A percentile compares a stretch with the other conserved stretches of the same genome.
Evolutionary conservation across 495 filamentous ascomycete genomes (phyloP).

Genomic region (Penicillium macrosclerotiorum): DNA sequence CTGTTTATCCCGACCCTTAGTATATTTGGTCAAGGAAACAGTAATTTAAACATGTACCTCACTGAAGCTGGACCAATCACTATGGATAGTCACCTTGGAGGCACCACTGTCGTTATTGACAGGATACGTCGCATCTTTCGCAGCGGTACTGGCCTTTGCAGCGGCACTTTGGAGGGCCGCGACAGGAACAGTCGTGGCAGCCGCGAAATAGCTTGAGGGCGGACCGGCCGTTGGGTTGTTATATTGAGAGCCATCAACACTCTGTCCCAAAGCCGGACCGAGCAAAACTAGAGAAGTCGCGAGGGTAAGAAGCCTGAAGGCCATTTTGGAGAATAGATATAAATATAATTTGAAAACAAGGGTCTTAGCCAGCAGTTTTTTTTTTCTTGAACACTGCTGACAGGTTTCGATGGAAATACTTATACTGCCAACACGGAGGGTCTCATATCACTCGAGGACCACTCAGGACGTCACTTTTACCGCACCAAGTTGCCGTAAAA

Average conservation of each 20-base stretch:
- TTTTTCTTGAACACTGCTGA: too few species aligned
- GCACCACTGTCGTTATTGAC: constrained; percentile 16
- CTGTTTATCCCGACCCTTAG: too few species aligned
- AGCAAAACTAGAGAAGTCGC: constrained; percentile 10
- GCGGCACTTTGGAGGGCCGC: constrained; percentile 27
- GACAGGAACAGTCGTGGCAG: constrained; percentile 23
- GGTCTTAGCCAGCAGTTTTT: too few species aligned
- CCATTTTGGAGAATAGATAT: too few species aligned
- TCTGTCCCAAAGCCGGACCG: constrained; percentile 15
- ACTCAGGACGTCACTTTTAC: not conserved
- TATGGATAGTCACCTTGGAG: constrained; percentile 27
- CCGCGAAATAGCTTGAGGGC: constrained; percentile 29
- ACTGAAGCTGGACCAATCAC: constrained; percentile 29
- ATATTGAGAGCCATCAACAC: constrained; percentile 23
- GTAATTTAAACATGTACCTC: too few species aligned
- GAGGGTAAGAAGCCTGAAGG: not conserved
- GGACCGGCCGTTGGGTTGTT: constrained; percentile 26
- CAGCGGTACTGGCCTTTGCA: constrained; percentile 20
- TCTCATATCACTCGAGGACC: too few species aligned
- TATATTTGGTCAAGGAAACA: too few species aligned
- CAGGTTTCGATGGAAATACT: too few species aligned
- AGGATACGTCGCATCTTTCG: constrained; percentile 26
- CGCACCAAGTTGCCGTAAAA: not conserved
- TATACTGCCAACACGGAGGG: too few species aligned
- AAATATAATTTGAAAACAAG: too few species aligned